A percentile compares a stretch with the other conserved stretches of the same genome.
These are phyloP conservation scores for Xylaria sp. DNA, from an alignment of 2,329 filamentous ascomycete genomes.

Conservation along the genomic window DNA sequence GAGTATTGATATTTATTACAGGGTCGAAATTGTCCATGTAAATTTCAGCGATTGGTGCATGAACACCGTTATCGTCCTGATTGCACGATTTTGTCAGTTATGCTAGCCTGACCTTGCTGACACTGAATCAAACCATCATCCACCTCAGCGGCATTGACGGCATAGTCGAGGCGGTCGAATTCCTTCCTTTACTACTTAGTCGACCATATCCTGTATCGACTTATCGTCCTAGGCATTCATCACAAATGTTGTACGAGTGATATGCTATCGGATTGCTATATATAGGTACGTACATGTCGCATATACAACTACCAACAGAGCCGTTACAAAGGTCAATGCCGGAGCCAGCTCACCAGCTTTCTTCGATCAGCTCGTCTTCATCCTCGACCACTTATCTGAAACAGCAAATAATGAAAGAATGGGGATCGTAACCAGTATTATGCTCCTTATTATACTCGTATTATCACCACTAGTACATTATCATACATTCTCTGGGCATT, in stretches of 20 bases:
- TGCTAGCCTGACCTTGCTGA: background rate
- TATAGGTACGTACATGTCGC: too few species aligned
- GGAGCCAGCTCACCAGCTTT: too few species aligned
- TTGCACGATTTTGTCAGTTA: background rate
- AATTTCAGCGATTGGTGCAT: constrained; percentile 26
- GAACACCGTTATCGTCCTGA: constrained; percentile 26
- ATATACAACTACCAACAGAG: too few species aligned
- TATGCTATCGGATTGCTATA: too few species aligned
- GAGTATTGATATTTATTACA: constrained; percentile 34
- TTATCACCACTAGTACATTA: too few species aligned
- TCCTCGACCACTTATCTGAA: too few species aligned
- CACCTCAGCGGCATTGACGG: constrained; percentile 32
- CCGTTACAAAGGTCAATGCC: too few species aligned
- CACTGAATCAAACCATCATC: constrained; percentile 1
- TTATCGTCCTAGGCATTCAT: constrained; percentile 29
- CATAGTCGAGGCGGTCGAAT: constrained; percentile 33
- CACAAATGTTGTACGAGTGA: constrained; percentile 12
- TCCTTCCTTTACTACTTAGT: constrained; percentile 29
- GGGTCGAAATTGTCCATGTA: constrained; percentile 31
- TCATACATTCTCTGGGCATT: too few species aligned
- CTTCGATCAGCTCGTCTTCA: too few species aligned
- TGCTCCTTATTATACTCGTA: too few species aligned
- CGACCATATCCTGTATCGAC: constrained; percentile 30
- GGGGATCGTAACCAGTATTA: too few species aligned
- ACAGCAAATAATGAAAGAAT: too few species aligned